These are phyloP conservation scores for Fusarium bactridioides DNA, from an alignment of 2,329 filamentous ascomycete species.

Conservation along the genomic window DNA sequence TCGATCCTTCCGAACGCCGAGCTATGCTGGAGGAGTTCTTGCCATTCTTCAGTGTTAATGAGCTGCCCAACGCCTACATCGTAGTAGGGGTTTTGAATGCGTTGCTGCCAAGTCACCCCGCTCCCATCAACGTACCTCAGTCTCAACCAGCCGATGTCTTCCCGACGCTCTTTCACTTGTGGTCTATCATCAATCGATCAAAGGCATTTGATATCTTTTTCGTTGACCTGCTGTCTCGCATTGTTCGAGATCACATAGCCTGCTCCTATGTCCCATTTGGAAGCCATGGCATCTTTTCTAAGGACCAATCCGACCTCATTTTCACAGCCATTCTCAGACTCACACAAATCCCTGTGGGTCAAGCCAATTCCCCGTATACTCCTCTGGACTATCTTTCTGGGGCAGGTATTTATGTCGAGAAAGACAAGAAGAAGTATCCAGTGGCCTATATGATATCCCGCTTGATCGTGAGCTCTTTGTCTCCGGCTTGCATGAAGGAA, in stretches of 20 bases:
- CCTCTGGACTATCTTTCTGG: constrained; percentile 84
- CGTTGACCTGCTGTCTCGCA: constrained; percentile 86
- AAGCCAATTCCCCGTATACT: constrained; percentile 92
- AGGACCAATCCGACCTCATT: constrained; percentile 89
- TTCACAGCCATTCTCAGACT: constrained; percentile 91
- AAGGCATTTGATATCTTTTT: constrained; percentile 87
- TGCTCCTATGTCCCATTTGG: constrained; percentile 80
- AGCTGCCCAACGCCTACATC: constrained; percentile 90
- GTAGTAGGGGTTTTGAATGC: constrained; percentile 89
- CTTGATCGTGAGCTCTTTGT: constrained; percentile 92
- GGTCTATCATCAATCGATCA: constrained; percentile 91
- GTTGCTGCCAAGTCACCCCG: constrained; percentile 83
- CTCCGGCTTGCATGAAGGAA: constrained; percentile 80
- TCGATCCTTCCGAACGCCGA: constrained; percentile 86
- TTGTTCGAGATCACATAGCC: constrained; percentile 83
- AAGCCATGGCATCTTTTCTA: constrained; percentile 89
- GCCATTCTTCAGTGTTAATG: constrained; percentile 91
- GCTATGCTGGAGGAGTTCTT: constrained; percentile 82
- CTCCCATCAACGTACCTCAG: constrained; percentile 73
- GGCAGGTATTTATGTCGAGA: constrained; percentile 84
- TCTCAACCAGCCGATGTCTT: constrained; percentile 89
- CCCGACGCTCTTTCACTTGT: constrained; percentile 94
- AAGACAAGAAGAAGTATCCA: constrained; percentile 93
- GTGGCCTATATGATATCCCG: constrained; percentile 90
- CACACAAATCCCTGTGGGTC: constrained; percentile 94